These are phyloP conservation scores for Neofusicoccum laricinum DNA, from an alignment of 2,329 filamentous ascomycete genomes.

Conservation along the genomic window DNA sequence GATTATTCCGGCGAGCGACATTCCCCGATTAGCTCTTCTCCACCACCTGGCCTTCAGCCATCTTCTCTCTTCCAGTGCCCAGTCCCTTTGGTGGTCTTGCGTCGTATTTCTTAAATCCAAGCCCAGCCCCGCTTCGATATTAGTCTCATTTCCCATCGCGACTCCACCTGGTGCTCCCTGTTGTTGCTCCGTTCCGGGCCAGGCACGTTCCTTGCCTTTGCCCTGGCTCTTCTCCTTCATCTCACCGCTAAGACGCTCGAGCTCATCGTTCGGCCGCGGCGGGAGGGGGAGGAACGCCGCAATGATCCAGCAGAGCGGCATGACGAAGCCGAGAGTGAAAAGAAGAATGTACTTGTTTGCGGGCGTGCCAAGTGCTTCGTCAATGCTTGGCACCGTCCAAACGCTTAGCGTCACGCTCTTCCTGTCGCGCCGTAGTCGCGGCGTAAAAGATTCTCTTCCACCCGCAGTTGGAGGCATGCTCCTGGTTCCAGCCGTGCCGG, in stretches of 20 bases:
- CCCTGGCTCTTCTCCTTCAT: not conserved
- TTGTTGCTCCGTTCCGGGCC: not conserved
- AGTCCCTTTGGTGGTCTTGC: not conserved
- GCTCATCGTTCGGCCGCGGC: not conserved
- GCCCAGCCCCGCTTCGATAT: conserved; percentile 9
- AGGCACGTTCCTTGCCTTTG: not conserved
- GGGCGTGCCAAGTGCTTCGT: conserved; percentile 1
- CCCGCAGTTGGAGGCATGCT: conserved; percentile 1
- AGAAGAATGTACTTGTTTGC: conserved; percentile 11
- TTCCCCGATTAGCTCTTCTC: conserved; percentile 8
- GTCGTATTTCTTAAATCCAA: not conserved
- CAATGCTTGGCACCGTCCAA: conserved; percentile 13
- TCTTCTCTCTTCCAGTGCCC: conserved; percentile 1
- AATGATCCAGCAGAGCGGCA: conserved; percentile 14
- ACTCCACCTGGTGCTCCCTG: not conserved
- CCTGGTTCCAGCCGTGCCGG: not conserved
- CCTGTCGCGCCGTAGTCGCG: conserved; percentile 2
- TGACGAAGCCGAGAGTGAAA: conserved; percentile 11
- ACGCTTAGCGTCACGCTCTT: conserved; percentile 12
- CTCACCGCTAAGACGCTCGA: not conserved
- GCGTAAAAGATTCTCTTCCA: not conserved
- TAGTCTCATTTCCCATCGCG: not conserved
- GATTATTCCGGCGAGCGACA: not conserved
- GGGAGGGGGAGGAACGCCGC: conserved; percentile 9
- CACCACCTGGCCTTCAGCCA: conserved; percentile 13